phyloP scores from a whole-genome alignment of 2,329 filamentous ascomycete species.

The Emmonsiellopsis sp. region DNA sequence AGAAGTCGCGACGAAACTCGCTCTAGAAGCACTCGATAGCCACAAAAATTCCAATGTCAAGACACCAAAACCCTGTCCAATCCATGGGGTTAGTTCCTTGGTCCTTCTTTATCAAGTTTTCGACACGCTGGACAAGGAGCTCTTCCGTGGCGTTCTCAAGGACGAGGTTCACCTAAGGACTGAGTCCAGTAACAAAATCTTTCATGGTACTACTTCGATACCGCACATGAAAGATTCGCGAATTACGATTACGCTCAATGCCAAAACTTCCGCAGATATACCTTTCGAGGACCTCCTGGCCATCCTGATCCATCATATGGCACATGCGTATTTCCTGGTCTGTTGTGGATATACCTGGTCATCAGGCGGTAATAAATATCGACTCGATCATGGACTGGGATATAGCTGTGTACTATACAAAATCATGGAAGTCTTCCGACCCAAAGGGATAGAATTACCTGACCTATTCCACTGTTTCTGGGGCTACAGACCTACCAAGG shows the following conservation, averaged over 20 bases:
- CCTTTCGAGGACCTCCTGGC: neutral
- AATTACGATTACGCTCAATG: constrained; percentile 8
- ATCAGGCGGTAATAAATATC: constrained; percentile 1
- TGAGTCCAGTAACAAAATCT: neutral
- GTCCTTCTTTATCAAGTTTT: constrained; percentile 10
- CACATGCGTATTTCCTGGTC: constrained; percentile 14
- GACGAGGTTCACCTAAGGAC: constrained; percentile 10
- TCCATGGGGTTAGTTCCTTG: neutral
- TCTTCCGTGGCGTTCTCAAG: constrained; percentile 14
- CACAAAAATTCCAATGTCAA: neutral
- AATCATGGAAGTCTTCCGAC: constrained; percentile 7
- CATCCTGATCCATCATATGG: constrained; percentile 13
- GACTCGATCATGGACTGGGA: constrained; percentile 10
- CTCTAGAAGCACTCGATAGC: constrained; percentile 1
- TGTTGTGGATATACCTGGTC: constrained; percentile 9
- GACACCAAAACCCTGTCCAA: neutral
- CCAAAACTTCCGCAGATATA: neutral
- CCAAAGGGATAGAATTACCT: neutral
- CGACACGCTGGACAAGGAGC: constrained; percentile 8
- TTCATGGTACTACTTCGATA: constrained; percentile 6
- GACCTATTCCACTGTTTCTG: neutral
- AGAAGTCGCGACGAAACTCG: constrained; percentile 11
- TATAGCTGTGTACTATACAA: constrained; percentile 9
- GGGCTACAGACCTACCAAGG: no score
- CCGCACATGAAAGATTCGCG: constrained; percentile 6